Evolutionary conservation across 768 basidiomycete genomes (phyloP).

Genomic region (Amanita pallidorosea): DNA sequence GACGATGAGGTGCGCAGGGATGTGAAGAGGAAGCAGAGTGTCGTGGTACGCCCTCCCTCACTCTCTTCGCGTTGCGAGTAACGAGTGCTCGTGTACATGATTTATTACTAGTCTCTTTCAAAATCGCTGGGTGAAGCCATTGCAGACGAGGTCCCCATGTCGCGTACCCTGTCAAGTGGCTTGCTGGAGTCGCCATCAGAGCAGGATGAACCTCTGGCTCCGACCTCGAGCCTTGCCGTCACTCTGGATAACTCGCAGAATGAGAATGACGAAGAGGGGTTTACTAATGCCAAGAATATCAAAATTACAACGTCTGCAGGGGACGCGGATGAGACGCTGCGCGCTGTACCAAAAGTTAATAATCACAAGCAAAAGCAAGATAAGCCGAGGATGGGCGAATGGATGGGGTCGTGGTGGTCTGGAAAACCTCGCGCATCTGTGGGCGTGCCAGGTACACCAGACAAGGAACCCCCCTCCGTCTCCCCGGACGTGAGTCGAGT

Average conservation of each 20-base stretch:
- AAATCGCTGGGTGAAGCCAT: constrained; percentile 49
- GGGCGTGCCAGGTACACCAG: constrained; percentile 9
- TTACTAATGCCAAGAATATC: background rate
- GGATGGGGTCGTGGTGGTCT: constrained; percentile 71
- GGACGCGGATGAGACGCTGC: background rate
- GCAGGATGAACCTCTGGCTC: constrained; percentile 19
- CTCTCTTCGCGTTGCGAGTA: constrained; percentile 2
- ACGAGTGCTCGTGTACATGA: background rate
- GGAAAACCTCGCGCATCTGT: constrained; percentile 21
- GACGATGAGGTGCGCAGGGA: constrained; percentile 34
- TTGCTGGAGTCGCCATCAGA: constrained; percentile 21
- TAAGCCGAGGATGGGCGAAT: constrained; percentile 51
- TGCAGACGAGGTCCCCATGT: constrained; percentile 31
- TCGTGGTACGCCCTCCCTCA: constrained; percentile 31
- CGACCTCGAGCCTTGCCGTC: constrained; percentile 6
- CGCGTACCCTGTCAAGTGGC: constrained; percentile 23
- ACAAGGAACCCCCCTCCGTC: constrained; percentile 9
- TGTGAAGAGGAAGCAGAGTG: constrained; percentile 48
- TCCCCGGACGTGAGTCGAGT: background rate
- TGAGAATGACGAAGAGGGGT: background rate
- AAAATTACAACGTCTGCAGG: background rate
- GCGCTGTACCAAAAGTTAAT: background rate
- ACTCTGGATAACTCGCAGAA: background rate
- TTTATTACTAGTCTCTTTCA: constrained; percentile 33
- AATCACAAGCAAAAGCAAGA: constrained; percentile 25